Percentiles rank a stretch among this genome's conserved stretches.
Conservation (phyloP, 139 green algal genomes). For the Chlorella sorokiniana region DNA sequence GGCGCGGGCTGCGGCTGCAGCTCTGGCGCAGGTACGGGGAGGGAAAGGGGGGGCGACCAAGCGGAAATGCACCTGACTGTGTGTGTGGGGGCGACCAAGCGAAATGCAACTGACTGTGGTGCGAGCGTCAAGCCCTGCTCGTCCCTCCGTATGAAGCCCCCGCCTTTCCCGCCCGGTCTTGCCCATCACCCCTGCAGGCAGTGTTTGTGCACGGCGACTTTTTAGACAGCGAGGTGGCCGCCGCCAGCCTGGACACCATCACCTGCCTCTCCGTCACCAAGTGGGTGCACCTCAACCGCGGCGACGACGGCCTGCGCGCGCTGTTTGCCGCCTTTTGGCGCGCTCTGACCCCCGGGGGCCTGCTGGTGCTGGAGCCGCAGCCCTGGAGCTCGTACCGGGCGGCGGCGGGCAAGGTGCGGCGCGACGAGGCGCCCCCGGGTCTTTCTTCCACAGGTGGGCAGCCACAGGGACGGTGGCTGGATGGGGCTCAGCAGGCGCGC, state of each 20-base stretch:
- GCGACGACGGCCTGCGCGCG: constrained; percentile 75
- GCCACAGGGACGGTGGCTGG: too few species aligned
- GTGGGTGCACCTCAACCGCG: constrained; percentile 93
- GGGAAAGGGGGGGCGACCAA: too few species aligned
- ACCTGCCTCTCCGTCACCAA: constrained; percentile 78
- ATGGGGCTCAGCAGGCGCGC: too few species aligned
- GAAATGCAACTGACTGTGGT: too few species aligned
- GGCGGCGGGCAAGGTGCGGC: constrained; percentile 63
- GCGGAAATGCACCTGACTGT: too few species aligned
- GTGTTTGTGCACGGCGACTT: constrained; percentile 43
- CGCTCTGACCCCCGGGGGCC: constrained; percentile 66
- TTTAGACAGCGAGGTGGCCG: constrained; percentile 7
- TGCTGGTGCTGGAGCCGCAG: constrained; percentile 91
- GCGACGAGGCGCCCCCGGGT: constrained; percentile 2
- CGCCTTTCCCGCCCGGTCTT: neutral
- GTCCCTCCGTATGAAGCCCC: neutral
- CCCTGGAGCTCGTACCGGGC: constrained; percentile 83
- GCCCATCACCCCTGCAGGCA: constrained; percentile 8
- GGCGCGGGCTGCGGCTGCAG: neutral
- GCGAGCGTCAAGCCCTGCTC: too few species aligned
- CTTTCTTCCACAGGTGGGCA: constrained; percentile 25
- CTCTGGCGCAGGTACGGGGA: constrained; percentile 3
- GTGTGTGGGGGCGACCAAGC: too few species aligned
- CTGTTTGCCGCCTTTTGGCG: constrained; percentile 66
- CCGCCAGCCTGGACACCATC: constrained; percentile 35